phyloP scores from a whole-genome alignment of 1,284 basidiomycete species.

The Trametes hirsuta region DNA sequence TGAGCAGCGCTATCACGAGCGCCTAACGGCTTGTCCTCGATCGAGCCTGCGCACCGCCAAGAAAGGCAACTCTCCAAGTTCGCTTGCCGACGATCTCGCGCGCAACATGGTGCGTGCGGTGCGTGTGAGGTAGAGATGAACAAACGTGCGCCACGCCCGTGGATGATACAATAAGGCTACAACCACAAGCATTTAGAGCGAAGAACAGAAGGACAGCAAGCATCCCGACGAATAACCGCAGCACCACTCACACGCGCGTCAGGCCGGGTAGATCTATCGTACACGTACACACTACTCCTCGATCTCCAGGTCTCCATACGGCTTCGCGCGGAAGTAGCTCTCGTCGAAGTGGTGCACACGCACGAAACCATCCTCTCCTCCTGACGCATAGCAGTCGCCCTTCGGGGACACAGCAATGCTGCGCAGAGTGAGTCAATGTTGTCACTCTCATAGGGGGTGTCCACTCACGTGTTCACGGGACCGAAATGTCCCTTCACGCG shows the following conservation, averaged over 20 bases:
- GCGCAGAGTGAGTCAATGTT: constrained; percentile 14
- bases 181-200: constrained; percentile 12
- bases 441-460: not conserved
- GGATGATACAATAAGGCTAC: constrained; percentile 23
- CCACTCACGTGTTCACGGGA: constrained; percentile 91
- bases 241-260: not conserved
- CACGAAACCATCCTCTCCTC: constrained; percentile 96
- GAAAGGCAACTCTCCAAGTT: constrained; percentile 17
- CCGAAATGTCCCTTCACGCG: constrained; percentile 97
- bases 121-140: constrained; percentile 6
- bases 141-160: constrained; percentile 19
- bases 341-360: constrained; percentile 93
- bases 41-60: constrained; percentile 1
- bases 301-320: constrained; percentile 89
- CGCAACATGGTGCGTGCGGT: not conserved
- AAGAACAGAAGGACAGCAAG: constrained; percentile 9
- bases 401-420: constrained; percentile 92
- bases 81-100: constrained; percentile 9
- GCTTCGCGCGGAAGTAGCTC: constrained; percentile 86
- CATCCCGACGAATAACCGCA: constrained; percentile 17
- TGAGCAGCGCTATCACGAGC: constrained; percentile 1
- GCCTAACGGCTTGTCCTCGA: not conserved
- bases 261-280: constrained; percentile 7
- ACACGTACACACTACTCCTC: constrained; percentile 43
- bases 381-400: constrained; percentile 90